Base-by-base conservation (phyloP, 2,329 filamentous ascomycete species). In the Blastomyces emzantsi region DNA sequence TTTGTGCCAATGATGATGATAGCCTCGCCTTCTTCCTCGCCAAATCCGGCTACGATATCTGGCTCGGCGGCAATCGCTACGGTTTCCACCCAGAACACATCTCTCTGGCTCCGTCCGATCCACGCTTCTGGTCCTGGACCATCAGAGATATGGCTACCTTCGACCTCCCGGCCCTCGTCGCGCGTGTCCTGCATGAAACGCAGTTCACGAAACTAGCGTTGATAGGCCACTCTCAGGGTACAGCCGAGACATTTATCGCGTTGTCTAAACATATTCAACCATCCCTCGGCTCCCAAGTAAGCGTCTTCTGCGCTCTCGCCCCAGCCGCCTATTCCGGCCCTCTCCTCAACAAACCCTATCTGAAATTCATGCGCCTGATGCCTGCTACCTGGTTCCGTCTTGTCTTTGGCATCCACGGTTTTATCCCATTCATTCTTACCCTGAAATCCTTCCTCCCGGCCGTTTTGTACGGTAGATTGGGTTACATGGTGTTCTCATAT, bases 41-140 rank as follows among this genome's bases (percentile, higher is more conserved):
- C 75, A 96, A 96, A 76, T 87, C 89, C 0, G 92, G 92, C 1
- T 97, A 91, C 75, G 93, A 97, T 73, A 90, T 97, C 49, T 97
- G 92, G 92, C 81, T 97, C 19, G 93, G 93, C 4, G 96, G 96
- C 77, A 97, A 96, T 72, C 84, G 93, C 25, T 96, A 92, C 72
- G 92, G 92, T 1, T 91, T 94, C 75, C 79, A 83, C 0, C 92
- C 93, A 0, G 84, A 86, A 67, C 93, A 97, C 72, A 83, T 82
- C 2, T 76, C 87, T 28, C 82, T 97, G 49, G 77, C 84, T 1
- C 86, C 89, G 67, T 79, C 79, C 2, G 93, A 97, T 71, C 92
- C 93, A 1, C 85, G 92, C 39, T 95, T 97, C 90, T 97, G 93
- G 93, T 86, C 87, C 51, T 97, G 93, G 93, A 96, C 96, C 68